phyloP scores from a whole-genome alignment of 2,329 filamentous ascomycete species.

The Akanthomyces lecanii region DNA sequence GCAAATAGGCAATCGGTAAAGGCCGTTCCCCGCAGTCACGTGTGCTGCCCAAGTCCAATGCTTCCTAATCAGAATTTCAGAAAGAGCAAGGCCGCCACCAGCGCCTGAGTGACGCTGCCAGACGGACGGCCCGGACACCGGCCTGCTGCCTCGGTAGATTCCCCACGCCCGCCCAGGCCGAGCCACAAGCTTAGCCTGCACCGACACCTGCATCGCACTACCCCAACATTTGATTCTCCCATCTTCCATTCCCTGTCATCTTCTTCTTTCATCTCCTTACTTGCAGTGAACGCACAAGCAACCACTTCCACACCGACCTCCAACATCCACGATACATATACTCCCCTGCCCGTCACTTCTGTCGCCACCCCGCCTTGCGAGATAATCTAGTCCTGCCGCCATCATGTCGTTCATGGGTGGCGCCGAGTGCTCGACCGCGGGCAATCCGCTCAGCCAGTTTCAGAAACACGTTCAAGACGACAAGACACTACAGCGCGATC shows the following conservation, averaged over 20 bases:
- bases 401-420: slow-evolving; percentile 92
- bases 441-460: slow-evolving; percentile 95
- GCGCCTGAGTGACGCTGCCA: not conserved
- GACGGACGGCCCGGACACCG: slow-evolving; percentile 15
- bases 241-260: slow-evolving; percentile 6
- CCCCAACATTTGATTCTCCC: slow-evolving; percentile 10
- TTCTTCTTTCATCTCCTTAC: not conserved
- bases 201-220: not conserved
- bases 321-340: not conserved
- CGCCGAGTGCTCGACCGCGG: slow-evolving; percentile 93
- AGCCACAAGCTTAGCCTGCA: slow-evolving; percentile 17
- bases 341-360: not conserved
- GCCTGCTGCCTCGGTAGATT: slow-evolving; percentile 23
- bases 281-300: not conserved
- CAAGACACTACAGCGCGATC: slow-evolving; percentile 88
- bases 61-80: slow-evolving; percentile 7
- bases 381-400: slow-evolving; percentile 18
- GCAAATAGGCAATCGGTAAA: slow-evolving; percentile 14
- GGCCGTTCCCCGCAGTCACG: slow-evolving; percentile 33
- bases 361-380: slow-evolving; percentile 16
- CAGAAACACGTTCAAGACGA: slow-evolving; percentile 97
- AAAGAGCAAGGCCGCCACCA: not conserved
- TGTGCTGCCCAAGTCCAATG: slow-evolving; percentile 21
- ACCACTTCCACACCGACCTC: not conserved
- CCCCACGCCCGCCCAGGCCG: slow-evolving; percentile 20